Evolutionary conservation across 139 green algal genomes (phyloP), one percentile per base, ranked within the genome.

Genomic region (Edaphochlamys debaryana): DNA sequence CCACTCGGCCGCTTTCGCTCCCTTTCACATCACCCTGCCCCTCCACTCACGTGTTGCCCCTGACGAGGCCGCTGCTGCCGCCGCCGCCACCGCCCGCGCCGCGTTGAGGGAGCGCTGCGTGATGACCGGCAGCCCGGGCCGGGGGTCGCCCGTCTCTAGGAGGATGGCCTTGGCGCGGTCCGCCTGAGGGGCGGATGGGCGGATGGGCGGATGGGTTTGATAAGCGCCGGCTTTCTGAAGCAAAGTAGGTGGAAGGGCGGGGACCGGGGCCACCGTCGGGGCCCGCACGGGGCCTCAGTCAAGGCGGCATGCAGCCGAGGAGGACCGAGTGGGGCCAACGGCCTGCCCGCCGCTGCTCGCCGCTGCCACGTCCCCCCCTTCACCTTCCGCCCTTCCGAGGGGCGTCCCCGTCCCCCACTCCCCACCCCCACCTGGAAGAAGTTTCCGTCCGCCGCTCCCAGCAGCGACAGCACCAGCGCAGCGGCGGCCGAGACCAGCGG

Each of bases 381-480:
- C n/a, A n/a, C n/a, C n/a, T n/a, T n/a, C n/a, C n/a, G n/a, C n/a
- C n/a, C n/a, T n/a, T n/a, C n/a, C n/a, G n/a, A n/a, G n/a, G n/a
- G n/a, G n/a, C n/a, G n/a, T n/a, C n/a, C n/a, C n/a, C n/a, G n/a
- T n/a, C n/a, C n/a, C n/a, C n/a, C n/a, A n/a, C n/a, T n/a, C n/a
- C n/a, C n/a, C n/a, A n/a, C n/a, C n/a, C n/a, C n/a, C 22, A 71
- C 77, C 34, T 75, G 52, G 32, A 73, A 80, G 52, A 56, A 86
- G 50, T 79, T 79, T 29, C 79, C 79, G 37, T 71, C 52, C 20
- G 22, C 20, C 20, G 52, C 79, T 11, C 67, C 79, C 32, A 85
- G 67, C 7, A 79, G 17, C 30, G 37, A 69, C 41, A 85, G 67
- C 66, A 74, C 67, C n/a, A 85, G 50, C 37, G 79, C 79, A 38